Conservation (phyloP, 441 rosid species). For the Pelargonium australe region DNA sequence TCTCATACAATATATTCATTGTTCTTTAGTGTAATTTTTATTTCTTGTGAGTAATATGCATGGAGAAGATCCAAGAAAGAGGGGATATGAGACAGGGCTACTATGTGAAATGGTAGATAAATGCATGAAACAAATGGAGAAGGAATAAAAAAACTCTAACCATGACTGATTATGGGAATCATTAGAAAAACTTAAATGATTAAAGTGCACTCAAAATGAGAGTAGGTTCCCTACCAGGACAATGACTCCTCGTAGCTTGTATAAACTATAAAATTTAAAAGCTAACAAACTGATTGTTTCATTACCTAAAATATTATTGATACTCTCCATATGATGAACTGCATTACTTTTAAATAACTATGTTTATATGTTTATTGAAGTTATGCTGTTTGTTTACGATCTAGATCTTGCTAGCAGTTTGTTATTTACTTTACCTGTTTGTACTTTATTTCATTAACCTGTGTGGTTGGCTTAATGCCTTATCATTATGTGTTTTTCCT, state of each 20-base stretch:
- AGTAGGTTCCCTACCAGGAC: neutral
- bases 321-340: too few species aligned
- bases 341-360: neutral
- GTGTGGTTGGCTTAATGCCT: neutral
- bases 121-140: neutral
- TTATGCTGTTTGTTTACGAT: neutral
- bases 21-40: too few species aligned
- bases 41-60: neutral
- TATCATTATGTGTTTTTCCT: constrained; percentile 10
- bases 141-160: neutral
- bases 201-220: neutral
- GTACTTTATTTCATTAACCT: neutral
- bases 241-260: too few species aligned
- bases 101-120: neutral
- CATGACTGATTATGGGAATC: neutral
- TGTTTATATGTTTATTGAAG: neutral
- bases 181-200: neutral
- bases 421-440: neutral
- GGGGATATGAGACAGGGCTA: neutral
- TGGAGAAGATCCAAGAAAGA: neutral
- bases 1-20: too few species aligned
- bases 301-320: too few species aligned
- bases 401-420: constrained; percentile 2
- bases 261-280: too few species aligned
- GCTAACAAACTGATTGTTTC: too few species aligned